Percentiles rank a stretch among this genome's conserved stretches.
phyloP scores from a whole-genome alignment of 371 early-diverging fungal genomes.

The Zychaea mexicana region DNA sequence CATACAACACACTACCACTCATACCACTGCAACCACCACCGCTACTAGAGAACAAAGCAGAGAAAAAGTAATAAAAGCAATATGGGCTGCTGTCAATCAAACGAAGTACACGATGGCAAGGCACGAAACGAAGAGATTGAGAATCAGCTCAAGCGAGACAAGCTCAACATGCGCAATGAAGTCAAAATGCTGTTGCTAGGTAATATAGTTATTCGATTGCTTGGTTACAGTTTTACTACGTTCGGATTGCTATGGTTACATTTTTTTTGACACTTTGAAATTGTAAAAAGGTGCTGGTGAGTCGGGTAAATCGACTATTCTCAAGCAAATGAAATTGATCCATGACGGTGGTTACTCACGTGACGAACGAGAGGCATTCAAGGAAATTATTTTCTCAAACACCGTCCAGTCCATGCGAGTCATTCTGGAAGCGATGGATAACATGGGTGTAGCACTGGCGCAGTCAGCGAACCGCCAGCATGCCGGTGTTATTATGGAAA shows the following conservation, averaged over 20 bases:
- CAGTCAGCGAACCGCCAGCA: slow-evolving; percentile 66
- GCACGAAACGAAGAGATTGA: slow-evolving; percentile 90
- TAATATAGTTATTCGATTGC: slow-evolving; percentile 25
- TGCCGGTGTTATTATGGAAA: slow-evolving; percentile 69
- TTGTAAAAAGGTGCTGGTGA: slow-evolving; percentile 87
- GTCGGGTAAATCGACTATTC: slow-evolving; percentile 95
- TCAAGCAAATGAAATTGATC: slow-evolving; percentile 98
- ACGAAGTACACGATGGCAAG: slow-evolving; percentile 81
- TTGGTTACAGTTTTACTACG: no score
- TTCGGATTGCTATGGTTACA: no score
- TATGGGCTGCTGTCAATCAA: slow-evolving; percentile 92
- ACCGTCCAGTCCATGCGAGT: slow-evolving; percentile 93
- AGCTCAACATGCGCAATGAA: slow-evolving; percentile 79
- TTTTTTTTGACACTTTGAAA: no score
- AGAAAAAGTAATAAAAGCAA: neutral
- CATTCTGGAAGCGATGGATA: slow-evolving; percentile 92
- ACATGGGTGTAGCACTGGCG: slow-evolving; percentile 70
- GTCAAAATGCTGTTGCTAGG: slow-evolving; percentile 96
- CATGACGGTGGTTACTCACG: slow-evolving; percentile 90
- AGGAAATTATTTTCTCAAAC: slow-evolving; percentile 93
- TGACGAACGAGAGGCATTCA: slow-evolving; percentile 89
- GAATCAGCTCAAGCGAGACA: slow-evolving; percentile 82
- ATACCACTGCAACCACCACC: neutral
- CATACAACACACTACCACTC: neutral
- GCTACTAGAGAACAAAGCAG: neutral